phyloP scores from a whole-genome alignment of 306 rosid genomes.

The Quercus parvula region DNA sequence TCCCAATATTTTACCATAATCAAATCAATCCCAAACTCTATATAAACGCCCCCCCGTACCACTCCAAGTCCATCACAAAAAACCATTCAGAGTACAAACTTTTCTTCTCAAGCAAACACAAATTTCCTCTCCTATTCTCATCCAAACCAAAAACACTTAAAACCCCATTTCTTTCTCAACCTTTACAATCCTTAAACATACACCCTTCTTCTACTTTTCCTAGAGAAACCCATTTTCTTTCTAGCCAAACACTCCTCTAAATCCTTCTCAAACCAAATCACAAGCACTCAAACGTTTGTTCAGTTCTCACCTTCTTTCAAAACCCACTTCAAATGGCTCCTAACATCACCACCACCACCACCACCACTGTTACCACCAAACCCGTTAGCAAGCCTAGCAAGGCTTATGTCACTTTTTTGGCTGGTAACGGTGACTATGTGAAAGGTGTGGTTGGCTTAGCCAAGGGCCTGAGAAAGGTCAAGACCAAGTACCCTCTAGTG shows the following conservation, averaged over 20 bases:
- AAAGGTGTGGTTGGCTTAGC: constrained; percentile 87
- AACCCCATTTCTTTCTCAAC: neutral
- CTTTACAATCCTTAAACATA: neutral
- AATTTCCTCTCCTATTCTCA: neutral
- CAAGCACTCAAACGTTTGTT: neutral
- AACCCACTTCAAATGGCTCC: constrained; percentile 50
- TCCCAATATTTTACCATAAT: neutral
- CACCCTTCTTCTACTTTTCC: neutral
- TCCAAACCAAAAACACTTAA: neutral
- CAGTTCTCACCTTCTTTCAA: neutral
- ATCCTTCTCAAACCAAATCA: neutral
- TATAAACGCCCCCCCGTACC: neutral
- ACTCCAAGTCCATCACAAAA: neutral
- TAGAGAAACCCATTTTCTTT: neutral
- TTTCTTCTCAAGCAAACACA: neutral
- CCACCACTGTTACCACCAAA: neutral
- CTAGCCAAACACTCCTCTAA: neutral
- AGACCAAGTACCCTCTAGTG: constrained; percentile 61
- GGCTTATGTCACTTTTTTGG: constrained; percentile 78
- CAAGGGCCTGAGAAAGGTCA: constrained; percentile 71
- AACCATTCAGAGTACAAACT: neutral
- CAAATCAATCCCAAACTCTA: neutral
- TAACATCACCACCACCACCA: constrained; percentile 12
- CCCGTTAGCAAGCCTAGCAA: neutral
- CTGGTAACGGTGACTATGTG: constrained; percentile 71